phyloP scores from a whole-genome alignment of 805 yeast genomes.

The Yamadazyma olivae region DNA sequence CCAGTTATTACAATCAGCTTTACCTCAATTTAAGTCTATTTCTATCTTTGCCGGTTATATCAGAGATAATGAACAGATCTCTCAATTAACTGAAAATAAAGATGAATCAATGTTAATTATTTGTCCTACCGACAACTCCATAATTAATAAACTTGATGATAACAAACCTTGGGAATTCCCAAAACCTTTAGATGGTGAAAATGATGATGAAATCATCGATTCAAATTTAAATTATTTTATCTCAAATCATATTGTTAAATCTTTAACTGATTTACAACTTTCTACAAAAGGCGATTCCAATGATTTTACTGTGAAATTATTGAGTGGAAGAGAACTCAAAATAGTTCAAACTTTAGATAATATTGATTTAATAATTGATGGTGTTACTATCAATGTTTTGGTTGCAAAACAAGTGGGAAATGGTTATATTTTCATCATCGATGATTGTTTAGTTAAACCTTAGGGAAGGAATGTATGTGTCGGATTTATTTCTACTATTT shows the following conservation, averaged over 20 bases:
- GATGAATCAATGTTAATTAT: conserved; percentile 51
- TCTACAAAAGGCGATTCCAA: conserved; percentile 1
- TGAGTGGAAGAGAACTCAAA: conserved; percentile 15
- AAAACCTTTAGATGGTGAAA: conserved; percentile 34
- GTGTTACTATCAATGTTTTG: conserved; percentile 18
- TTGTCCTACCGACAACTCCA: conserved; percentile 68
- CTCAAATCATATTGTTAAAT: conserved; percentile 54
- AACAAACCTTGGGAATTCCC: conserved; percentile 89
- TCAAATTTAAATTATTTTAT: conserved; percentile 58
- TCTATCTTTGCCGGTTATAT: conserved; percentile 67
- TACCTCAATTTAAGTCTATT: conserved; percentile 38
- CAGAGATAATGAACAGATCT: conserved; percentile 57
- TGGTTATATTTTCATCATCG: conserved; percentile 37
- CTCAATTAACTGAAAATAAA: conserved; percentile 44
- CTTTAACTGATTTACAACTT: conserved; percentile 19
- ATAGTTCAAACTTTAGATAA: conserved; percentile 5
- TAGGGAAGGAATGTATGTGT: conserved; percentile 5
- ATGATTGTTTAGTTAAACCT: conserved; percentile 30
- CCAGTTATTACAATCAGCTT: conserved; percentile 27
- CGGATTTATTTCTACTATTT: not conserved
- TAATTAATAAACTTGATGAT: conserved; percentile 35
- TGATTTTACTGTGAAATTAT: conserved; percentile 4
- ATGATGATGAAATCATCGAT: conserved; percentile 46
- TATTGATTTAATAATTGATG: conserved; percentile 4
- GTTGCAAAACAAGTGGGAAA: conserved; percentile 32